Evolutionary conservation across 148 eudicot species (phyloP).

Genomic region (Chenopodium suecicum): DNA sequence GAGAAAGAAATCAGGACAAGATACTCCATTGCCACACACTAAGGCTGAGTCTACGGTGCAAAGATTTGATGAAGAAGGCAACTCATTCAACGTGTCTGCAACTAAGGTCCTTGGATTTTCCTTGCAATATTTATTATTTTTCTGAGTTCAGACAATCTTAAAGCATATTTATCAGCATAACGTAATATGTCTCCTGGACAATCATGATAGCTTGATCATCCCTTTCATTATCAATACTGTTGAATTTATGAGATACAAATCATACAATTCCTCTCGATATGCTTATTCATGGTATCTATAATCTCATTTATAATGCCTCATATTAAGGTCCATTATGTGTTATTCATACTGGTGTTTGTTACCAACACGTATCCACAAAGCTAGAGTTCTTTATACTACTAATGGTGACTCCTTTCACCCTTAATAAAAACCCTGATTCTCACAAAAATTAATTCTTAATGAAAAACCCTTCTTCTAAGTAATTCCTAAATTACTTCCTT

Average conservation of each 20-base stretch:
- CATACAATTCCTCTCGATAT: neutral
- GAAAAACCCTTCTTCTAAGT: too few relatives aligned
- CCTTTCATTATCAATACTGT: neutral
- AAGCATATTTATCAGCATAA: neutral
- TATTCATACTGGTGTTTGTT: neutral
- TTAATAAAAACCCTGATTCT: too few relatives aligned
- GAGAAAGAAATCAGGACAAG: slow-evolving; percentile 67
- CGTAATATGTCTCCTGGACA: neutral
- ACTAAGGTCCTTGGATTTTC: slow-evolving; percentile 41
- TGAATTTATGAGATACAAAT: neutral
- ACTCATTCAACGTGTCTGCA: slow-evolving; percentile 34
- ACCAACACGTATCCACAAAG: neutral
- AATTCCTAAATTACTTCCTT: too few relatives aligned
- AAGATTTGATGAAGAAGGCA: slow-evolving; percentile 44
- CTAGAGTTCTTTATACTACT: neutral
- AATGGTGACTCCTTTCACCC: too few relatives aligned
- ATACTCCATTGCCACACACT: slow-evolving; percentile 28
- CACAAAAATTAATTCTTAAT: too few relatives aligned
- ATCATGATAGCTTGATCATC: neutral
- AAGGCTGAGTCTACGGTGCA: slow-evolving; percentile 38
- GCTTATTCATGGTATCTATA: neutral
- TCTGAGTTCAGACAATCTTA: neutral
- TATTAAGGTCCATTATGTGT: neutral
- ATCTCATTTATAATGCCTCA: neutral
- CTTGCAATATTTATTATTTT: slow-evolving; percentile 6